Conservation (phyloP, 2,329 filamentous ascomycete genomes). For the Cladophialophora exuberans region DNA sequence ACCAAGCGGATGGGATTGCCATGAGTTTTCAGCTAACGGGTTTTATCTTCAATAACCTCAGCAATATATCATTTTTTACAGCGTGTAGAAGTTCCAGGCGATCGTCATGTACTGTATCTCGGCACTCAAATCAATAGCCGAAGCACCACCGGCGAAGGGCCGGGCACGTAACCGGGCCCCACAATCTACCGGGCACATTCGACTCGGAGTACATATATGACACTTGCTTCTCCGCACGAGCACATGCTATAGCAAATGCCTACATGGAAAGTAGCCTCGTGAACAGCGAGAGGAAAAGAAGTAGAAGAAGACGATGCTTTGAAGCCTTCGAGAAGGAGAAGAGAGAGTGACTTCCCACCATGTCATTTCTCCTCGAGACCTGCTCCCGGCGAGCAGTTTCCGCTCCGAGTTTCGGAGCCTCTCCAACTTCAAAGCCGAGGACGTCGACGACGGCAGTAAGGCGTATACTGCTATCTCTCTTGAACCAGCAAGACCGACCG, state of each 20-base stretch:
- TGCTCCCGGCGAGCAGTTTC: neutral
- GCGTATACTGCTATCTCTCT: no score
- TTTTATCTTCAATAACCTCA: no score
- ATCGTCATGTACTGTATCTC: slow-evolving; percentile 2
- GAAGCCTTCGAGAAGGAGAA: neutral
- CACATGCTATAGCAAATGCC: neutral
- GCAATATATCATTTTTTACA: no score
- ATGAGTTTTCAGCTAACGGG: no score
- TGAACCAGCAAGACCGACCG: neutral
- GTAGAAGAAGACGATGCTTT: no score
- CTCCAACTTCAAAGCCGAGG: neutral
- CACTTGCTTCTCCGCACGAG: neutral
- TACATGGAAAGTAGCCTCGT: no score
- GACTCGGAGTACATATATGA: neutral
- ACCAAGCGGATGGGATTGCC: slow-evolving; percentile 38
- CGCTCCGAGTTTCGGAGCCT: neutral
- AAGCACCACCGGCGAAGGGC: slow-evolving; percentile 4
- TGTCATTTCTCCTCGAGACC: neutral
- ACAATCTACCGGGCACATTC: no score
- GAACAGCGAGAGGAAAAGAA: no score
- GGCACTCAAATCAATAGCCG: slow-evolving; percentile 19
- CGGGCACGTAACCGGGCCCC: no score
- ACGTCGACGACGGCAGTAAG: neutral
- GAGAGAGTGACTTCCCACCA: neutral
- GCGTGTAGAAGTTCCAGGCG: no score